Conservation (phyloP, 2,329 filamentous ascomycete genomes). For the Botrytis aclada region DNA sequence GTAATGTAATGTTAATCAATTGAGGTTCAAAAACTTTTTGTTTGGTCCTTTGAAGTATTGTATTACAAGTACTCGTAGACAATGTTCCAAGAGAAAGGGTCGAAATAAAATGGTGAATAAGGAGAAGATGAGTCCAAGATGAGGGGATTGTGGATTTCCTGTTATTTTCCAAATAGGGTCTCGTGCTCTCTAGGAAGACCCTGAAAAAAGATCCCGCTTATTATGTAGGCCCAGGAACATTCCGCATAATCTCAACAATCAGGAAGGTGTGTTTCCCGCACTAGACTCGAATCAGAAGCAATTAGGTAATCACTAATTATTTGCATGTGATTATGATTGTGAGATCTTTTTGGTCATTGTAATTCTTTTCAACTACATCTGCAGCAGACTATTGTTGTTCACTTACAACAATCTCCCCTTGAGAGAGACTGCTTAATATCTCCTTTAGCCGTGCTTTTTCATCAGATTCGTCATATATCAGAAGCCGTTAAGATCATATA, state of each 20-base stretch:
- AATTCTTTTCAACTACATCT: not conserved
- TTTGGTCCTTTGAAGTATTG: not conserved
- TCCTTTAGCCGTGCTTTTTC: not conserved
- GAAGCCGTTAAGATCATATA: not conserved
- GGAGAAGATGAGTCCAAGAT: not conserved
- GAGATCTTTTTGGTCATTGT: not conserved
- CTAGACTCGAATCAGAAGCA: not conserved
- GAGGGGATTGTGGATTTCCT: slow-evolving; percentile 4
- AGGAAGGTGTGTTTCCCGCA: not conserved
- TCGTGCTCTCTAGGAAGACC: slow-evolving; percentile 5
- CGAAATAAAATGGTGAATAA: not conserved
- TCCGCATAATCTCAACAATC: slow-evolving; percentile 13
- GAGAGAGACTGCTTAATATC: not conserved
- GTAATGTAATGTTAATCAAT: not conserved
- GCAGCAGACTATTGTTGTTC: not conserved
- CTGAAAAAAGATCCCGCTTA: slow-evolving; percentile 2
- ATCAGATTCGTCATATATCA: not conserved
- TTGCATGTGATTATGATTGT: slow-evolving; percentile 4
- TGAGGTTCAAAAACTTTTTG: not conserved
- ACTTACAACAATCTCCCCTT: not conserved
- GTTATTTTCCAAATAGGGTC: not conserved
- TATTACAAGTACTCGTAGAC: not conserved
- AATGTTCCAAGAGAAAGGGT: not conserved
- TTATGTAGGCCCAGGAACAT: slow-evolving; percentile 1
- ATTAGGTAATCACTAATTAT: slow-evolving; percentile 5